Evolutionary conservation across 2,329 filamentous ascomycete genomes (phyloP).

Genomic region (Rutstroemia sp.): DNA sequence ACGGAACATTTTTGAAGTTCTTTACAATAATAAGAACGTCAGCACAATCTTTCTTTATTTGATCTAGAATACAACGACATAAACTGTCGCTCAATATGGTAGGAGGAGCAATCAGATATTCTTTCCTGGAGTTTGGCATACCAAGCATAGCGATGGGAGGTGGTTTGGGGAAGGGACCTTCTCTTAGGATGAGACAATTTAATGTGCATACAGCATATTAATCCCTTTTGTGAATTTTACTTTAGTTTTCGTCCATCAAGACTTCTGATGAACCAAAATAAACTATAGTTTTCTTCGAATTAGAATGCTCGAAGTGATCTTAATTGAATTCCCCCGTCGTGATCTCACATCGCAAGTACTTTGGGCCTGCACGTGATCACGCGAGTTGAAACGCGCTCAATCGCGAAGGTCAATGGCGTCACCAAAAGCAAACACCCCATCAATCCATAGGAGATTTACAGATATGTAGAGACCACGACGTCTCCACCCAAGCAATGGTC

Average conservation of each 20-base stretch:
- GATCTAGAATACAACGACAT: constrained; percentile 18
- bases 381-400: background rate
- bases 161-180: constrained; percentile 31
- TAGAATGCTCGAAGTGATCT: background rate
- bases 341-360: background rate
- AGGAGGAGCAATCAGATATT: constrained; percentile 9
- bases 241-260: background rate
- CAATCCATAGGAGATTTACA: background rate
- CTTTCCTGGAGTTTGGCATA: constrained; percentile 23
- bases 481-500: constrained; percentile 13
- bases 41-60: constrained; percentile 14
- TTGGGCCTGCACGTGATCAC: background rate
- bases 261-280: background rate
- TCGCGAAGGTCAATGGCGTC: background rate
- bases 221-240: background rate
- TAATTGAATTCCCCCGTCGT: no score
- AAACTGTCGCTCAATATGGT: constrained; percentile 13
- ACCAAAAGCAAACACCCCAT: background rate
- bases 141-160: constrained; percentile 23
- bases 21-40: background rate
- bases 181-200: constrained; percentile 4
- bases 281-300: background rate
- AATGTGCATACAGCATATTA: background rate
- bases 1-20: background rate
- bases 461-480: background rate